Conservation (phyloP, 495 filamentous ascomycete genomes). For the Aspergillus baeticus region DNA sequence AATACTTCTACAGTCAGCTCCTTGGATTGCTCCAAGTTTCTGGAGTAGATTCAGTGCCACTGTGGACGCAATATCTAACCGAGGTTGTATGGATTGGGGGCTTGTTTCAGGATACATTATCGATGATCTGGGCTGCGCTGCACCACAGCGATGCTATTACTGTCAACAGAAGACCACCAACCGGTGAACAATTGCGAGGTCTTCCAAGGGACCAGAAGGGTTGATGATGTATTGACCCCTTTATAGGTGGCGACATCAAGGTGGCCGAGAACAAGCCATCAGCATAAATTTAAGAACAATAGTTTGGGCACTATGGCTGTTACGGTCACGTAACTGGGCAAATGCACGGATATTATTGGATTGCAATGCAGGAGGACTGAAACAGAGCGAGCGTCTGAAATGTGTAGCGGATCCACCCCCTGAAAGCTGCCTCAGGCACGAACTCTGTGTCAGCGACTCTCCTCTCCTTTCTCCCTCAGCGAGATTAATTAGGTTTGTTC, state of each 20-base stretch:
- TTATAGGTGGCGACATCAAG: not conserved
- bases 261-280: not conserved
- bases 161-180: no score
- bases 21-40: not conserved
- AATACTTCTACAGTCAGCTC: not conserved
- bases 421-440: conserved; percentile 23
- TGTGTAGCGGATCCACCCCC: conserved; percentile 20
- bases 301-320: not conserved
- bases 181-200: no score
- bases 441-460: conserved; percentile 1
- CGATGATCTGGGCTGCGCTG: not conserved
- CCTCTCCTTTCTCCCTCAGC: conserved; percentile 12
- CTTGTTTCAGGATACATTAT: not conserved
- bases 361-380: not conserved
- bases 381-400: not conserved
- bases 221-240: not conserved
- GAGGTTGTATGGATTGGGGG: not conserved
- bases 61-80: not conserved
- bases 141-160: not conserved
- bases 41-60: not conserved
- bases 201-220: not conserved
- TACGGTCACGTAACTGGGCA: conserved; percentile 1
- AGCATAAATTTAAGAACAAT: not conserved
- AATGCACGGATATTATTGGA: conserved; percentile 10
- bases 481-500: not conserved